Percentiles rank a stretch among this genome's conserved stretches.
Evolutionary conservation across 371 early-diverging fungal genomes (phyloP).

Genomic region (Vairimorpha necatrix): DNA sequence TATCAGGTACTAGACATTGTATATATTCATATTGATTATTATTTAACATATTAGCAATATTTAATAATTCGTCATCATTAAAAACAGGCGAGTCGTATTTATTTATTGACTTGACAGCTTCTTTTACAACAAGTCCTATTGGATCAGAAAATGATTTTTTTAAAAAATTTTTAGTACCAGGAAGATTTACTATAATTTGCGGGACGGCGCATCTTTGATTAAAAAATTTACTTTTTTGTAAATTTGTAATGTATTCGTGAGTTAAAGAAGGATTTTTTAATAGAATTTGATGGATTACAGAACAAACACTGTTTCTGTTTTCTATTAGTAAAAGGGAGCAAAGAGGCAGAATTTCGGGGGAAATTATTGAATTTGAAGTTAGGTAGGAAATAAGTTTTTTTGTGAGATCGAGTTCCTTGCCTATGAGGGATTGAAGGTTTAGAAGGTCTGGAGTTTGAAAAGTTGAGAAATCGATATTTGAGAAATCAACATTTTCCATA

Average conservation of each 20-base stretch:
- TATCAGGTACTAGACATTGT: constrained; percentile 19
- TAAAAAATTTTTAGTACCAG: constrained; percentile 11
- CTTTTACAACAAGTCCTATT: constrained; percentile 9
- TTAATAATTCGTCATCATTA: constrained; percentile 28
- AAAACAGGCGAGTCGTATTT: constrained; percentile 7
- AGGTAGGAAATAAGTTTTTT: background rate
- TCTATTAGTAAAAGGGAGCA: constrained; percentile 31
- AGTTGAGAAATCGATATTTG: constrained; percentile 12
- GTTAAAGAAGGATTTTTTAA: background rate
- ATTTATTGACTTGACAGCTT: background rate
- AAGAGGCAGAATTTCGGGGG: background rate
- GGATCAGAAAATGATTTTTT: constrained; percentile 16
- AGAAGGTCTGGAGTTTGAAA: constrained; percentile 12
- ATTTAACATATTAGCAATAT: constrained; percentile 16
- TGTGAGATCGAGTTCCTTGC: constrained; percentile 11
- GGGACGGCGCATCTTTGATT: constrained; percentile 30
- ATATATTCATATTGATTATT: constrained; percentile 19
- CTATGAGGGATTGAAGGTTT: constrained; percentile 19
- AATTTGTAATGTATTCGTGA: background rate
- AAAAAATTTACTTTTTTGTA: constrained; percentile 24
- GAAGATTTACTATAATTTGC: constrained; percentile 4
- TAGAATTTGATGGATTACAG: constrained; percentile 18
- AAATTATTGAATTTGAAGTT: background rate
- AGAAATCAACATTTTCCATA: constrained; percentile 2
- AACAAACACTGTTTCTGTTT: constrained; percentile 1